These are phyloP conservation scores for Artemisia tridentata DNA, from an alignment of 129 eudicot species.

Conservation along the genomic window DNA sequence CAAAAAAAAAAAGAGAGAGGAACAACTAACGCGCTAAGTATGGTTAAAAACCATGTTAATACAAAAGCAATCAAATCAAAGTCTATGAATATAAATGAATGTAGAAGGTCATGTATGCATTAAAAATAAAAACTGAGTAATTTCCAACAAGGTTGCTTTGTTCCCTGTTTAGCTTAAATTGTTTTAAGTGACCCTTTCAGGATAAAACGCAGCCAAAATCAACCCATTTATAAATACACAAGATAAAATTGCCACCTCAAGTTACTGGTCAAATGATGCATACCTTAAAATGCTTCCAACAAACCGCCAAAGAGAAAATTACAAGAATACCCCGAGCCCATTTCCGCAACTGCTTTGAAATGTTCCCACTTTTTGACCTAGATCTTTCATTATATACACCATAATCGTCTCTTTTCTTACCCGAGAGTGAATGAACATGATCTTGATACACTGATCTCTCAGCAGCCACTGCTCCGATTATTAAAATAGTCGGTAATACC, in stretches of 20 bases:
- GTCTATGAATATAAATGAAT: too few relatives aligned
- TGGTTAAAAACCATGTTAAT: too few relatives aligned
- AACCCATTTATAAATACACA: not conserved
- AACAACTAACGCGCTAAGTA: too few relatives aligned
- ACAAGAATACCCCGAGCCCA: constrained; percentile 57
- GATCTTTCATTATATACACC: constrained; percentile 18
- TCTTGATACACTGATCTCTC: constrained; percentile 65
- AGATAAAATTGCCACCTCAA: too few relatives aligned
- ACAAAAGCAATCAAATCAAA: too few relatives aligned
- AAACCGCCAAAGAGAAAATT: constrained; percentile 51
- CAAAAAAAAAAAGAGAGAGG: too few relatives aligned
- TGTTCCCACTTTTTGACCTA: constrained; percentile 7
- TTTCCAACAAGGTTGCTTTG: not conserved
- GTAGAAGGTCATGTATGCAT: too few relatives aligned
- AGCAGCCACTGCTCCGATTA: constrained; percentile 52
- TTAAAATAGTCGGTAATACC: constrained; percentile 59
- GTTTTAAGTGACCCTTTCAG: not conserved
- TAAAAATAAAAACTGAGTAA: not conserved
- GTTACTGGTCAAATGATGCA: constrained; percentile 10
- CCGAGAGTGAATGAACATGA: constrained; percentile 43
- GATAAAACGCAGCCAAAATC: not conserved
- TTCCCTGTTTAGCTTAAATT: not conserved
- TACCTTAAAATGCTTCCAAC: constrained; percentile 85
- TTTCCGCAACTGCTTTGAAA: constrained; percentile 22
- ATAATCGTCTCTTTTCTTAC: constrained; percentile 72